Conservation (phyloP, 2,329 filamentous ascomycete species). For the Penicillium sp. region DNA sequence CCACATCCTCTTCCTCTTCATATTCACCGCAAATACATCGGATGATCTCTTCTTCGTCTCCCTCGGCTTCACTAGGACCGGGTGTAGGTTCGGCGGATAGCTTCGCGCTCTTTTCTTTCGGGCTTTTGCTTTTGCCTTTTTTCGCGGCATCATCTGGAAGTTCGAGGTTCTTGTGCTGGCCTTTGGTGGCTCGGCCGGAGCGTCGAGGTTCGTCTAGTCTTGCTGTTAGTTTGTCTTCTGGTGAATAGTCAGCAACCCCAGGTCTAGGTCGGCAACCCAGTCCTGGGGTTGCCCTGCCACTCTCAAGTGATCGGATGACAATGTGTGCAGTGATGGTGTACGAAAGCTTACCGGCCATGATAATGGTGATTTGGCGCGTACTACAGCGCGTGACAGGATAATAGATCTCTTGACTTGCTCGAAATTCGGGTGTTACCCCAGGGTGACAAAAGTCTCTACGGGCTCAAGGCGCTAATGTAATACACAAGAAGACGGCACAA, state of each 20-base stretch:
- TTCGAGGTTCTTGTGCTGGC: constrained; percentile 86
- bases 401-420: constrained; percentile 15
- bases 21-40: constrained; percentile 87
- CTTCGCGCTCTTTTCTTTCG: constrained; percentile 41
- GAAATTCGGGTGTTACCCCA: constrained; percentile 19
- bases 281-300: constrained; percentile 2
- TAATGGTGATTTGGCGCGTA: constrained; percentile 29
- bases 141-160: constrained; percentile 51
- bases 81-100: constrained; percentile 41
- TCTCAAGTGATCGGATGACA: constrained; percentile 1
- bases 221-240: constrained; percentile 24
- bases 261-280: background rate
- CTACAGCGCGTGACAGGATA: constrained; percentile 30
- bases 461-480: constrained; percentile 35
- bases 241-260: background rate
- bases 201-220: constrained; percentile 73
- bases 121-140: constrained; percentile 42
- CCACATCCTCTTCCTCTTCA: constrained; percentile 73
- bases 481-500: constrained; percentile 33
- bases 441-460: constrained; percentile 32
- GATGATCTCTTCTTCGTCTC: constrained; percentile 69
- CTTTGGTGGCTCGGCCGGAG: constrained; percentile 91
- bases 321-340: constrained; percentile 21
- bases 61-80: constrained; percentile 45
- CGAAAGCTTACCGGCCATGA: constrained; percentile 55